Conservation (phyloP, 192 early-diverging fungal genomes). For the Radiomyces spectabilis region DNA sequence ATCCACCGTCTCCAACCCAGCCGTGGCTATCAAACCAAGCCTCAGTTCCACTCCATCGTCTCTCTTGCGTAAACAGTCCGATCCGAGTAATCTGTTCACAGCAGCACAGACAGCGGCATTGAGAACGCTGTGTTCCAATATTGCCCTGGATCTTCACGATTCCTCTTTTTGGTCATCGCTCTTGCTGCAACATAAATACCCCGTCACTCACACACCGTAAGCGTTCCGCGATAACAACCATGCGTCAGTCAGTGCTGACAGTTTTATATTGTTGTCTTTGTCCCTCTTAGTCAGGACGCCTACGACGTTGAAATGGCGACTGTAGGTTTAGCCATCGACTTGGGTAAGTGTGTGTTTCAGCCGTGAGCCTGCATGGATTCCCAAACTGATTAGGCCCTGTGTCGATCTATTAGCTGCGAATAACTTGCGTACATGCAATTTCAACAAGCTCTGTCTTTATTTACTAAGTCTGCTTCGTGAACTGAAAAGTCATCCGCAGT, state of each 20-base stretch:
- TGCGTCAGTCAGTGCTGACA: background rate
- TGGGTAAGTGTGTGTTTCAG: slow-evolving; percentile 38
- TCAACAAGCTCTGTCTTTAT: slow-evolving; percentile 54
- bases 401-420: slow-evolving; percentile 41
- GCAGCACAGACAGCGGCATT: slow-evolving; percentile 7
- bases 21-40: too few relatives aligned
- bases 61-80: background rate
- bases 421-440: slow-evolving; percentile 57
- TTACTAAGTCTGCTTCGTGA: slow-evolving; percentile 50
- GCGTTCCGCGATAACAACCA: background rate
- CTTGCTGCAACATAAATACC: slow-evolving; percentile 7
- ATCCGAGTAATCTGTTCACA: slow-evolving; percentile 9
- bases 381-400: background rate
- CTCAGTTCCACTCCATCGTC: background rate
- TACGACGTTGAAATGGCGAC: slow-evolving; percentile 67
- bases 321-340: slow-evolving; percentile 49
- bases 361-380: too few relatives aligned
- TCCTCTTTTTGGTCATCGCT: slow-evolving; percentile 2
- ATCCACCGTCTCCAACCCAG: background rate
- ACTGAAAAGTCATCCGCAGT: slow-evolving; percentile 35
- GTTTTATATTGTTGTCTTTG: background rate
- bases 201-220: slow-evolving; percentile 22
- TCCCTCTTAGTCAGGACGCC: slow-evolving; percentile 52
- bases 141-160: background rate
- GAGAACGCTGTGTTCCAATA: slow-evolving; percentile 7